A percentile compares a stretch with the other conserved stretches of the same genome.
Conservation (phyloP, 139 green algal species). For the Pleodorina starrii region DNA sequence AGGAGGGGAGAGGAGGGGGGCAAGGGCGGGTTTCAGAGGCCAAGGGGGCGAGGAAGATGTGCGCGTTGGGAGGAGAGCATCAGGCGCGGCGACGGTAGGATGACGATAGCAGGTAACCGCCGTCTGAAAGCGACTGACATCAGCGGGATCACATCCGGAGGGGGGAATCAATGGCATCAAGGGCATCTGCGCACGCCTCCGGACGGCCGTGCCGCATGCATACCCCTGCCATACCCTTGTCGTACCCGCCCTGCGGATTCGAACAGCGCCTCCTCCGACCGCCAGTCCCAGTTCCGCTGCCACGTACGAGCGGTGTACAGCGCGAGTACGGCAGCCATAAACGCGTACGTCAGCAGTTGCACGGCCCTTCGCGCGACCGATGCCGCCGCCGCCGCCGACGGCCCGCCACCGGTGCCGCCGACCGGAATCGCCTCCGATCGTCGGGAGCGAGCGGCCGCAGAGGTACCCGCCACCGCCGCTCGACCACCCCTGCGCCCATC, state of each 20-base stretch:
- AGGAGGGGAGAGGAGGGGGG: background rate
- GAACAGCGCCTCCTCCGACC: slow-evolving; percentile 82
- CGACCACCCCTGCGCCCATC: background rate
- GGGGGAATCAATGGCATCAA: background rate
- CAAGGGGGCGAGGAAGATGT: background rate
- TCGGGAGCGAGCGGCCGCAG: no score
- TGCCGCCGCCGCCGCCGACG: background rate
- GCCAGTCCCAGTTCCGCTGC: slow-evolving; percentile 81
- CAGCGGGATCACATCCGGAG: background rate
- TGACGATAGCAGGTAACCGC: background rate
- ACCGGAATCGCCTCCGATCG: no score
- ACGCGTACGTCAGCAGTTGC: slow-evolving; percentile 56
- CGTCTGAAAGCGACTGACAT: background rate
- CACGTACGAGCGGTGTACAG: slow-evolving; percentile 62
- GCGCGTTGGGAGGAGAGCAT: background rate
- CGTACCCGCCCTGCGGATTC: slow-evolving; percentile 68
- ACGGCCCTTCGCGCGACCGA: background rate
- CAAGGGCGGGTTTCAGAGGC: no score
- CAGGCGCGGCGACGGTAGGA: background rate
- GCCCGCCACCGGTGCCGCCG: no score
- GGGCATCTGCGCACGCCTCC: no score
- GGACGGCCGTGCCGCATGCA: background rate
- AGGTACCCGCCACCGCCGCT: background rate
- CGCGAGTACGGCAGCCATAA: slow-evolving; percentile 57
- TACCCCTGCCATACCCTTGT: no score